Base-by-base conservation (phyloP, 225 moss, liverwort and hornwort genomes). In the Straminergon stramineum region DNA sequence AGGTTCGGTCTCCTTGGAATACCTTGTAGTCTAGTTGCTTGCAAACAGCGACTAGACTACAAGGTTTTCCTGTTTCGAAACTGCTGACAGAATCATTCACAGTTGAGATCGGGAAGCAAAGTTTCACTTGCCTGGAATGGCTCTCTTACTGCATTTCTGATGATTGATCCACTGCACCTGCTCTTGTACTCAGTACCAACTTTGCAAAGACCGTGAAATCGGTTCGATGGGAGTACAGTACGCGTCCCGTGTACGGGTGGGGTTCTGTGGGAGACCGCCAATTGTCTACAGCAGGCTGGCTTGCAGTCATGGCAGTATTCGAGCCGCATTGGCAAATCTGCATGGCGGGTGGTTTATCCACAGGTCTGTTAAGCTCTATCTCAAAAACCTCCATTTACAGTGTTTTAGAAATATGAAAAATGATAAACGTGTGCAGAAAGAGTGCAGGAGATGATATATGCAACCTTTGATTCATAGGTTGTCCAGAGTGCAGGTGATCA, bases 281-380 rank as follows among this genome's bases (percentile, higher is more conserved):
- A 76, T 94, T 94, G 81, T 93, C 97, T 37, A 97, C 98, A 67
- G 98, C 98, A 51, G 98, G 98, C 86, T 98, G 98, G 98, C 88
- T 98, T 70, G 98, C 98, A 90, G 96, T 95, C 85, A 93, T 98
- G 87, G 92, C 96, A 71, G 92, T 98, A 10, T 98, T 96, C 74
- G 98, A 98, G 73, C 98, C 97, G 48, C 98, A 98, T 87, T 98
- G 98, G 98, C 98, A 98, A 93, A 93, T 98, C 57, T 97, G 97
- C 92, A 98, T 98, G 98, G 97, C 97, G 64, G 96, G 93, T 85
- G 97, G 98, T 88, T 95, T 98, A 87, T 98, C 98, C 51, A 95
- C 96, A 83, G 98, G 98, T 98, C 84, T 57, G 88, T 68, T 68
- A 34, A 82, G 22, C 48, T 23, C 35, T 62, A 63, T 65, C 62